Evolutionary conservation across 768 basidiomycete genomes (phyloP).

Genomic region (Lentinula aciculospora): DNA sequence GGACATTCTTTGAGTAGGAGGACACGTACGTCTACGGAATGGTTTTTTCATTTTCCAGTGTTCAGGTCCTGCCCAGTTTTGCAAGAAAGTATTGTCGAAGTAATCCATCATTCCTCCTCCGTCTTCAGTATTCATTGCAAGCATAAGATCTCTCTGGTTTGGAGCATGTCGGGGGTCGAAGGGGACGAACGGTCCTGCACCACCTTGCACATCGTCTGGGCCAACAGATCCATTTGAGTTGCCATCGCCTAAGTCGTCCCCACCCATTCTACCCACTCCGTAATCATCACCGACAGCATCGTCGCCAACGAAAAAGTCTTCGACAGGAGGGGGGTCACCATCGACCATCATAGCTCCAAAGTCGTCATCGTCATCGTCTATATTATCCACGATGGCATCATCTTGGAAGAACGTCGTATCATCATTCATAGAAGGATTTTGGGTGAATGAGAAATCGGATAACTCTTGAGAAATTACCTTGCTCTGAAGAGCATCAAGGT

Average conservation of each 20-base stretch:
- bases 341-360: constrained; percentile 33
- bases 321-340: constrained; percentile 32
- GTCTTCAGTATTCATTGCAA: constrained; percentile 74
- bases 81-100: constrained; percentile 81
- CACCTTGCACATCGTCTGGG: constrained; percentile 30
- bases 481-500: constrained; percentile 54
- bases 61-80: constrained; percentile 98
- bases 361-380: constrained; percentile 41
- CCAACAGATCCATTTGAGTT: constrained; percentile 41
- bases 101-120: constrained; percentile 70
- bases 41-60: constrained; percentile 93
- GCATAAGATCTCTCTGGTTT: constrained; percentile 73
- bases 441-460: constrained; percentile 76
- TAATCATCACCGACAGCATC: constrained; percentile 48
- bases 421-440: constrained; percentile 56
- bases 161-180: constrained; percentile 84
- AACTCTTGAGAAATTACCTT: constrained; percentile 81
- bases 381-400: constrained; percentile 33
- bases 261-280: constrained; percentile 31
- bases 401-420: constrained; percentile 58
- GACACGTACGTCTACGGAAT: constrained; percentile 76
- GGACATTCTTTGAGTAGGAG: not conserved
- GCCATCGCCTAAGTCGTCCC: constrained; percentile 38
- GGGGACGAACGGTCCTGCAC: constrained; percentile 52
- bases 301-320: constrained; percentile 68